Conservation (phyloP, 2,329 filamentous ascomycete genomes). For the Diaporthe destruens region DNA sequence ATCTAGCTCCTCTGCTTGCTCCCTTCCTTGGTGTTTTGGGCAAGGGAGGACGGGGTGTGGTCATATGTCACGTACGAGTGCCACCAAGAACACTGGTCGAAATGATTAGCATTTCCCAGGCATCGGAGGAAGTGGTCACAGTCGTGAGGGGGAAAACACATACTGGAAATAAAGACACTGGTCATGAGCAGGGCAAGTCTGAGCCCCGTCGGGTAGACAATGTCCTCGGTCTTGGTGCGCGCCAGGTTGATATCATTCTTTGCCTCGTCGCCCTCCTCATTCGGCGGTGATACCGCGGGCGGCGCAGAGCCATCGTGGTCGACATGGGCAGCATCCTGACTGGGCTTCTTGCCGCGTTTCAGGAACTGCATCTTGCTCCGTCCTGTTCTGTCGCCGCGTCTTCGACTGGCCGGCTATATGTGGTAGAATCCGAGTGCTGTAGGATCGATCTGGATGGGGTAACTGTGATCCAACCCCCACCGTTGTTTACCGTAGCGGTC, state of each 20-base stretch:
- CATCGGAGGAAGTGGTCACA: neutral
- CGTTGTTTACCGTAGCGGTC: neutral
- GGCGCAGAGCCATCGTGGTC: constrained; percentile 20
- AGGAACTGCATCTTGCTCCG: constrained; percentile 34
- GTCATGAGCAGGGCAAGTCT: constrained; percentile 50
- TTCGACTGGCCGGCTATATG: neutral
- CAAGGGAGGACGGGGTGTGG: too few species aligned
- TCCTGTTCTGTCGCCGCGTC: neutral
- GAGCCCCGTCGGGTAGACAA: constrained; percentile 52
- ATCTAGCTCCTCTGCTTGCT: neutral
- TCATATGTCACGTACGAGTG: constrained; percentile 46
- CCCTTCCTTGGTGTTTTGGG: neutral
- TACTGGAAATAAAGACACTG: constrained; percentile 51
- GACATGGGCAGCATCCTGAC: constrained; percentile 27
- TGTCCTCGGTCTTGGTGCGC: constrained; percentile 45
- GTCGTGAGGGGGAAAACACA: neutral
- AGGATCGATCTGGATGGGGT: neutral
- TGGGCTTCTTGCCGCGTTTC: constrained; percentile 38
- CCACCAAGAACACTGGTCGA: constrained; percentile 52
- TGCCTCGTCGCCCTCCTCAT: constrained; percentile 20
- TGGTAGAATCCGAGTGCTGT: too few species aligned
- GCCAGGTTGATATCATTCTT: constrained; percentile 39
- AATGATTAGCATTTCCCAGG: constrained; percentile 3
- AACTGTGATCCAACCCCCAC: neutral
- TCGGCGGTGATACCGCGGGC: neutral